Base-by-base conservation (phyloP, 73 alveolate species). In the Blepharisma japonicum region DNA sequence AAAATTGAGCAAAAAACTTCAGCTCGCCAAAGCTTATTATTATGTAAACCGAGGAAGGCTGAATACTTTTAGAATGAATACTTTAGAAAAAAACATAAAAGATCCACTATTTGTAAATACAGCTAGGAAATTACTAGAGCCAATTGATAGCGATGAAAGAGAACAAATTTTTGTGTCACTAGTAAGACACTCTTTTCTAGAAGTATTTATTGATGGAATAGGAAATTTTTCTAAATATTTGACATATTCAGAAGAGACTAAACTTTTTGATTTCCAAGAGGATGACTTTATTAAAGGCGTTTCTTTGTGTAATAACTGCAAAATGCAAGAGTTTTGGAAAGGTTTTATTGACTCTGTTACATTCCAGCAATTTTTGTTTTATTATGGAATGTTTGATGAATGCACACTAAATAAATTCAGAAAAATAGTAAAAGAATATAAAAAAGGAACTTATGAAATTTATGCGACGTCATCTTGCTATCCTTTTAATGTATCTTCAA, bases 281-380 rank as follows among this genome's bases (percentile, higher is more conserved):
- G 49, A 61, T 4, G 47, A 61, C 2, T 61, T 61, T 25, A n/a
- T 61, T 2, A 14, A 14, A 25, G 47, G 4, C 49, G 23, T 61
- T 61, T 14, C 14, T 9, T 14, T 9, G 49, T 61, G 74, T 48
- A 2, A 2, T 25, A 14, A 61, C 11, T 61, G 74, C 48, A 61
- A 14, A 61, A 61, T 61, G 74, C 47, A 61, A 61, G 23, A 14
- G 11, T 61, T 61, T 61, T 61, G 74, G 74, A 61, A 61, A 14
- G 38, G 18, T 0, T 61, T 61, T 61, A 25, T 61, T 9, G 49
- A 61, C n/a, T 61, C 49, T 20, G 23, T n/a, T 4, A 61, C 74
- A 18, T 61, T 61, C 23, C 49, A 25, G 23, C 18, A 61, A 3
- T 61, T 61, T 61, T 39, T 61, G 18, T 9, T 8, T 8, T 61